Conservation (phyloP, 495 filamentous ascomycete genomes). For the Sphaerosporella brunnea region DNA sequence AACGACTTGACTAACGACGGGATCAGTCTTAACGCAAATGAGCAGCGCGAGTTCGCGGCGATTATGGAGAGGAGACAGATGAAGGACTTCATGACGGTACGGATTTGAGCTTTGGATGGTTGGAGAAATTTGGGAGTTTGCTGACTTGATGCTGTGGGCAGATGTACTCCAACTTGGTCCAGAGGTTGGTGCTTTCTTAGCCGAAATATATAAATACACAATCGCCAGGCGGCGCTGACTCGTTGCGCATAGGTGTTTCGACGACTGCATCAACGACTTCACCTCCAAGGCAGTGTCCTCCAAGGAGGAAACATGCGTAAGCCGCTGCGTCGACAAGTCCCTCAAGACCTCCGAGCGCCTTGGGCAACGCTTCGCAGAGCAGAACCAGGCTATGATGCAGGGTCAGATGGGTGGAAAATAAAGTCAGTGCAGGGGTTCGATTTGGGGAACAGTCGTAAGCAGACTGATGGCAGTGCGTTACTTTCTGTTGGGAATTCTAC, state of each 20-base stretch:
- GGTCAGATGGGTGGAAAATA: constrained; percentile 10
- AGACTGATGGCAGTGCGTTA: no score
- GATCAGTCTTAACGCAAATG: constrained; percentile 58
- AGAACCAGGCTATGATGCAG: constrained; percentile 25
- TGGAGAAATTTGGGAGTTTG: not conserved
- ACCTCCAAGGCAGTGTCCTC: constrained; percentile 79
- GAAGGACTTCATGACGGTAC: constrained; percentile 96
- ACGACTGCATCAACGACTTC: constrained; percentile 95
- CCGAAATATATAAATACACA: no score
- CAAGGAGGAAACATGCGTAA: constrained; percentile 75
- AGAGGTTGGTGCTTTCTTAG: constrained; percentile 33
- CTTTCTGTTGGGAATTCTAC: no score
- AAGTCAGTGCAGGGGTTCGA: no score
- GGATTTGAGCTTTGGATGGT: no score
- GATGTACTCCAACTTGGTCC: constrained; percentile 94
- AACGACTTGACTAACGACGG: no score
- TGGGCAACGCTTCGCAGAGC: constrained; percentile 77
- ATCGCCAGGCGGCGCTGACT: no score
- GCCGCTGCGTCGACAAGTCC: constrained; percentile 88
- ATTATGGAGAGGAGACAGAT: constrained; percentile 94
- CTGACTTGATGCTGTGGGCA: constrained; percentile 27
- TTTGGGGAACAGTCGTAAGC: no score
- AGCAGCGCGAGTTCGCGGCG: constrained; percentile 77
- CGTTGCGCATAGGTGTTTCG: constrained; percentile 61
- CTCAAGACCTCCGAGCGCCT: constrained; percentile 72